Evolutionary conservation across 2,329 filamentous ascomycete species (phyloP), one percentile per base, ranked within the genome.

Genomic region (Fusarium equiseti): DNA sequence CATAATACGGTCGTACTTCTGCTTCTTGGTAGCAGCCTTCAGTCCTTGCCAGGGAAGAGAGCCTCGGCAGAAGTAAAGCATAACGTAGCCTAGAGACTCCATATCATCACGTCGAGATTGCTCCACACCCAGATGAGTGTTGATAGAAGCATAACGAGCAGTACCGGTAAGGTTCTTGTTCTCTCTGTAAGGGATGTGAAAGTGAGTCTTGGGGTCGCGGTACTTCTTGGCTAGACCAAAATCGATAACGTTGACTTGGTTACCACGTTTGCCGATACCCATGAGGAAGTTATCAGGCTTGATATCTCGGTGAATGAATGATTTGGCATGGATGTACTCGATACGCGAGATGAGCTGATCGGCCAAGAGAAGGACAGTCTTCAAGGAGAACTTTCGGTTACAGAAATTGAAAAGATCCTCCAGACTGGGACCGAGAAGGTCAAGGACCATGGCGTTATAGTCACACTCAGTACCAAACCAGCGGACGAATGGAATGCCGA

Each of bases 371-470:
- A 99, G 88, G 29, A 99, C 96, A 2, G 96, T 99, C 91, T 99
- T 99, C 75, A 99, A 86, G 15, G 96, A 98, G 87, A 98, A 99
- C 83, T 98, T 98, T 83, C 96, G 92, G 90, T 98, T 98, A 90
- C 96, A 99, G 83, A 98, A 98, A 89, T 99, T 98, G 93, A 99
- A 99, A 35, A 99, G 89, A 80, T 99, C 96, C 84, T 99, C 96
- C 83, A 99, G 85, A 78, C 92, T 96, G 74, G 96, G 96, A 42
- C 96, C 96, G 63, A 99, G 92, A 27, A 99, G 91, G 79, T 99
- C 96, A 73, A 98, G 90, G 55, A 99, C 96, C 96, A 99, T 98
- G 81, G 96, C 96, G 84, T 99, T 98, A 90, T 99, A 98, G 86
- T 98, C 96, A 83, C 95, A 98, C 85, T 99, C 96, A 66, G 95